These are phyloP conservation scores for Porphyrellus cyaneotinctus DNA, from an alignment of 768 basidiomycete species.

Conservation along the genomic window DNA sequence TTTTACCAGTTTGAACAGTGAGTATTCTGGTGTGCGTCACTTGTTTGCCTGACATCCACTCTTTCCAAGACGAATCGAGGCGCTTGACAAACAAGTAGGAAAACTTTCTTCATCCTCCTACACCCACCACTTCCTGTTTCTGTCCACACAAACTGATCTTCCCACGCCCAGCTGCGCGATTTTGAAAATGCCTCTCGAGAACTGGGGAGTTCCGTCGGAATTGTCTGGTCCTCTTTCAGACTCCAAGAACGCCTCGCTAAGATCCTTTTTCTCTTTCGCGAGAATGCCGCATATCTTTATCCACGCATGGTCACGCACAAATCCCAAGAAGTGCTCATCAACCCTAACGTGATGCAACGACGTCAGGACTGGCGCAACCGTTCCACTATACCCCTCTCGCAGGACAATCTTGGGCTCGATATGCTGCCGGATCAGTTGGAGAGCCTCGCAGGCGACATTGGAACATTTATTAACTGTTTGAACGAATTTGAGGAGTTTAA, in stretches of 20 bases:
- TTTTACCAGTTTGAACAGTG: conserved; percentile 46
- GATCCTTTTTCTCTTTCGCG: conserved; percentile 47
- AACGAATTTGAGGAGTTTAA: conserved; percentile 55
- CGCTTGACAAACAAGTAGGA: conserved; percentile 44
- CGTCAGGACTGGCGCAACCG: conserved; percentile 32
- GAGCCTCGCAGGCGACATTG: conserved; percentile 43
- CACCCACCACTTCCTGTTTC: neutral
- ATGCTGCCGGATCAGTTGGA: conserved; percentile 44
- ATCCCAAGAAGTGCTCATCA: conserved; percentile 33
- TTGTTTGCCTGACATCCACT: neutral
- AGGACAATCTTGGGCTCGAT: conserved; percentile 42
- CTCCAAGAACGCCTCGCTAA: conserved; percentile 48
- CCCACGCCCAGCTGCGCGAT: conserved; percentile 40
- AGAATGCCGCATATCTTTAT: conserved; percentile 51
- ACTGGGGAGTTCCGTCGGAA: conserved; percentile 52
- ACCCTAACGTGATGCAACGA: conserved; percentile 29
- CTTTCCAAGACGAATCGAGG: conserved; percentile 39
- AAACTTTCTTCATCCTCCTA: neutral
- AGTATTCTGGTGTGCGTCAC: neutral
- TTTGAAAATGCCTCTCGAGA: conserved; percentile 53
- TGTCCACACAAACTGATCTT: neutral
- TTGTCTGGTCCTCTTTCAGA: conserved; percentile 47
- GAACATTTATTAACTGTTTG: conserved; percentile 43
- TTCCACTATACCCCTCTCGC: conserved; percentile 33
- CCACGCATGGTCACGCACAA: conserved; percentile 41